phyloP scores from a whole-genome alignment of 2,329 filamentous ascomycete species.

The Colletotrichum paranaense region DNA sequence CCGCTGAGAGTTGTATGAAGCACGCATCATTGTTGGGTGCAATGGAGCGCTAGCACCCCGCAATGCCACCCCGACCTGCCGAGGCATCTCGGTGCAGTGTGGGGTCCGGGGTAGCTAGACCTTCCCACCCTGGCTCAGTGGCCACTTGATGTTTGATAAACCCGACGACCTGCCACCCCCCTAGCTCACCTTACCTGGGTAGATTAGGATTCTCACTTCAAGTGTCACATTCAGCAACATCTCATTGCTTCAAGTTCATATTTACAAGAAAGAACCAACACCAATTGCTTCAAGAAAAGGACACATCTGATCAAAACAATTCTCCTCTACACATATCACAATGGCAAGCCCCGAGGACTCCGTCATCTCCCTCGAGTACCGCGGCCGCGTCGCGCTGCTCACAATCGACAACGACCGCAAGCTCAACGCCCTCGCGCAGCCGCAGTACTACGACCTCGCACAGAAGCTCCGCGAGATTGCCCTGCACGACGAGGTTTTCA shows the following conservation, averaged over 20 bases:
- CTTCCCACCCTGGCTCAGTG: not conserved
- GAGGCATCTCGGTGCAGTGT: constrained; percentile 35
- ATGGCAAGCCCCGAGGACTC: constrained; percentile 33
- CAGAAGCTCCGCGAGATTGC: constrained; percentile 82
- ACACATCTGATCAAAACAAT: not conserved
- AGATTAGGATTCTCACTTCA: not conserved
- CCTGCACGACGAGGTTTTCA: constrained; percentile 79
- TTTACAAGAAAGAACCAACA: no score
- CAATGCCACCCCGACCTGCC: constrained; percentile 29
- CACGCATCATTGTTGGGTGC: no score
- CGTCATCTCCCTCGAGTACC: constrained; percentile 52
- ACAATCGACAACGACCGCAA: constrained; percentile 88
- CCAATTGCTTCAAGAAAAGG: not conserved
- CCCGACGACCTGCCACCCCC: not conserved
- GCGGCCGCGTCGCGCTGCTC: constrained; percentile 71
- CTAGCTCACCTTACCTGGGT: not conserved
- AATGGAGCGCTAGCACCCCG: constrained; percentile 22
- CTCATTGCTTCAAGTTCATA: no score
- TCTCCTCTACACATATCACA: not conserved
- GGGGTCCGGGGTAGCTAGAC: constrained; percentile 31
- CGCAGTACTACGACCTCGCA: constrained; percentile 82
- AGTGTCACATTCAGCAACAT: not conserved
- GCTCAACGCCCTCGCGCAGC: constrained; percentile 82
- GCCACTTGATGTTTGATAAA: constrained; percentile 2
- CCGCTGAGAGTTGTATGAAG: not conserved